Conservation (phyloP, 2,329 filamentous ascomycete genomes). For the Aureobasidium sp. region DNA sequence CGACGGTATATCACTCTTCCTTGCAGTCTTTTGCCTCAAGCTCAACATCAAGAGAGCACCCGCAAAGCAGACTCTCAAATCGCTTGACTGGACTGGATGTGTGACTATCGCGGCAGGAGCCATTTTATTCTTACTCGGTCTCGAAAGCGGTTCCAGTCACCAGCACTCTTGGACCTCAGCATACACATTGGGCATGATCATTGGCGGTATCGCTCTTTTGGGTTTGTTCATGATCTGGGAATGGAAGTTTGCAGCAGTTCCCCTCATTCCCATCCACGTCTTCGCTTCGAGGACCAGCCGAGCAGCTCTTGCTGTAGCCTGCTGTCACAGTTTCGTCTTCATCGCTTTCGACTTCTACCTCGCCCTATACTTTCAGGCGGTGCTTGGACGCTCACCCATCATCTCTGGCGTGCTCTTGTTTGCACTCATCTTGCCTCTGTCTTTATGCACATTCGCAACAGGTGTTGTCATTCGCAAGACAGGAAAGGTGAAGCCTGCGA, state of each 20-base stretch:
- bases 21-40: slow-evolving; percentile 48
- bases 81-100: slow-evolving; percentile 51
- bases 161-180: slow-evolving; percentile 34
- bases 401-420: slow-evolving; percentile 45
- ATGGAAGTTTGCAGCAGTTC: slow-evolving; percentile 32
- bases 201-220: slow-evolving; percentile 32
- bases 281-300: background rate
- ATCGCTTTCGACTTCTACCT: slow-evolving; percentile 63
- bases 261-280: slow-evolving; percentile 31
- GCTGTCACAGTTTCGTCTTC: slow-evolving; percentile 47
- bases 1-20: slow-evolving; percentile 40
- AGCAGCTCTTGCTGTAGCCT: slow-evolving; percentile 9
- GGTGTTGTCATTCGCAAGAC: slow-evolving; percentile 47
- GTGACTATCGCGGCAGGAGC: slow-evolving; percentile 45
- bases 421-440: slow-evolving; percentile 56
- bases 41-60: slow-evolving; percentile 50
- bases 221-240: slow-evolving; percentile 32
- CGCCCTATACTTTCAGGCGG: slow-evolving; percentile 66
- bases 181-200: slow-evolving; percentile 32
- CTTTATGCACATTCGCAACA: slow-evolving; percentile 36
- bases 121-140: slow-evolving; percentile 46
- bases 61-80: slow-evolving; percentile 41
- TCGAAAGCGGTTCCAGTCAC: slow-evolving; percentile 46
- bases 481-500: slow-evolving; percentile 41
- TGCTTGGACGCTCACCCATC: slow-evolving; percentile 53